Evolutionary conservation across 495 filamentous ascomycete species (phyloP), one percentile per base, ranked within the genome.

Genomic region (Tuber melanosporum): DNA sequence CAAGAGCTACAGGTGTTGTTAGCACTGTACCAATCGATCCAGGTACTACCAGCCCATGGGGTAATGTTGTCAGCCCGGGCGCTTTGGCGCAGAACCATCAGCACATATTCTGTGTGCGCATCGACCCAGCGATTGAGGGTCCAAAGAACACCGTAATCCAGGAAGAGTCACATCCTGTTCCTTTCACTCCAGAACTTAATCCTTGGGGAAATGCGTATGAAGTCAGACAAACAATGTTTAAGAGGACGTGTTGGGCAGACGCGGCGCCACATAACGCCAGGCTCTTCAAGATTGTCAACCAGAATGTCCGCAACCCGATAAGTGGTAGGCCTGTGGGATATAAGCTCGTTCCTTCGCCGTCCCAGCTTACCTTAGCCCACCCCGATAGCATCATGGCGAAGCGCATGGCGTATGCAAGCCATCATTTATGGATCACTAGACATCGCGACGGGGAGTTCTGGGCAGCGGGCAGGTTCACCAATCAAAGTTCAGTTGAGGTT

Each of bases 51-150:
- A 86, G 85, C 15, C 84, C 86, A 32, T 89, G 84, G 81, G 87
- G 87, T 49, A 87, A 87, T 41, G 83, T 87, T 39, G 87, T 89
- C 14, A 83, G 83, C 41, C 85, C 85, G 9, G 82, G 85, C 5
- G 85, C 86, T 73, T 82, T 84, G 71, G 87, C 87, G n/a, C 86
- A 87, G 75, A 87, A 88, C 78, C 88, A 88, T 79, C 87, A 89
- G 76, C 87, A 89, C 81, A 75, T 88, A 74, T 89, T 89, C 83
- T 88, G 85, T 70, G 83, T 88, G 45, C 86, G 87, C 26, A 85
- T 89, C 42, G 87, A 89, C 73, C 87, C 87, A 43, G 87, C 87
- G 43, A 88, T 89, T 80, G 88, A 89, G 76, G 88, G 88, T 8
- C 75, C 83, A 72, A 83, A 85, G 78, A 88, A 89, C 81, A 85